phyloP scores from a whole-genome alignment of 2,329 filamentous ascomycete species.

The Trichoderma sp. region DNA sequence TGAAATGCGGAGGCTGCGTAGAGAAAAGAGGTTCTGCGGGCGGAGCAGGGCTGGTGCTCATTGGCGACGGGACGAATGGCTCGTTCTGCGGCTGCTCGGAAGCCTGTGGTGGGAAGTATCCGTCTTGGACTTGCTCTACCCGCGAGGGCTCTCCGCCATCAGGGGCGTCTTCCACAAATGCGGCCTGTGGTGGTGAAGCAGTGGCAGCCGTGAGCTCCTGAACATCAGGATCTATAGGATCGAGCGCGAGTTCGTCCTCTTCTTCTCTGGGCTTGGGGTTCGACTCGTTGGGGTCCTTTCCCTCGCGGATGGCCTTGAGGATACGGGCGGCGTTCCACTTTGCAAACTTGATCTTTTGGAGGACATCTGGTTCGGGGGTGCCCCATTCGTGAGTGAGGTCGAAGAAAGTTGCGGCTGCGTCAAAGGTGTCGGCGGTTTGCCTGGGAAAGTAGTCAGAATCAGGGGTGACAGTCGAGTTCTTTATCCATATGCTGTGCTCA shows the following conservation, averaged over 20 bases:
- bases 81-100: slow-evolving; percentile 28
- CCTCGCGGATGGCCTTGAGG: slow-evolving; percentile 84
- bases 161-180: slow-evolving; percentile 56
- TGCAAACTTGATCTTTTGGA: slow-evolving; percentile 89
- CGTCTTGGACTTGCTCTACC: slow-evolving; percentile 35
- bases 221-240: slow-evolving; percentile 39
- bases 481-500: slow-evolving; percentile 39
- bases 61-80: slow-evolving; percentile 40
- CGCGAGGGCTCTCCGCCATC: slow-evolving; percentile 44
- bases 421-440: slow-evolving; percentile 91
- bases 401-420: slow-evolving; percentile 89
- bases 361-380: slow-evolving; percentile 69
- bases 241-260: slow-evolving; percentile 34
- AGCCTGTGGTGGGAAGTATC: slow-evolving; percentile 38
- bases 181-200: slow-evolving; percentile 51
- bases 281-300: slow-evolving; percentile 86
- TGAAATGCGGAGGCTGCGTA: slow-evolving; percentile 31
- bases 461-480: not conserved
- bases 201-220: slow-evolving; percentile 38
- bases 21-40: slow-evolving; percentile 26
- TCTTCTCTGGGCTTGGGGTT: slow-evolving; percentile 67
- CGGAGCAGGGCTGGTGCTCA: slow-evolving; percentile 35
- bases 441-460: slow-evolving; percentile 44
- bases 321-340: slow-evolving; percentile 96
- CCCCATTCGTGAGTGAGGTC: slow-evolving; percentile 87